These are phyloP conservation scores for Fusarium sp. DNA, from an alignment of 2,329 filamentous ascomycete genomes.

Conservation along the genomic window DNA sequence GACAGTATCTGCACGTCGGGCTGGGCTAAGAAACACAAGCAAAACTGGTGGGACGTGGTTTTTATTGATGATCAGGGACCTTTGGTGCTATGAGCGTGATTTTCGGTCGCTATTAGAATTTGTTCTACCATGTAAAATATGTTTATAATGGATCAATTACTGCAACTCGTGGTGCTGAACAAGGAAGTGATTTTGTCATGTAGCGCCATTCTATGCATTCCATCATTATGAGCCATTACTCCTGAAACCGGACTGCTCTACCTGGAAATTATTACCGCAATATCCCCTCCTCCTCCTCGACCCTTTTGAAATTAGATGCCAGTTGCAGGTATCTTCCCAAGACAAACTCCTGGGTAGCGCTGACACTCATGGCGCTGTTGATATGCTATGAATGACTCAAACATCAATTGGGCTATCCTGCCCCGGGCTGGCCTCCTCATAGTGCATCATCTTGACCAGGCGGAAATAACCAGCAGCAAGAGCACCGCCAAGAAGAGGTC, in stretches of 20 bases:
- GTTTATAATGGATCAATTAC: neutral
- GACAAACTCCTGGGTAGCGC: neutral
- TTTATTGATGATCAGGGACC: constrained; percentile 18
- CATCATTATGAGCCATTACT: neutral
- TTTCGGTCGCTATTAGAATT: neutral
- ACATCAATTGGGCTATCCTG: constrained; percentile 45
- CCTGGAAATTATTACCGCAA: no score
- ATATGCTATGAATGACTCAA: neutral
- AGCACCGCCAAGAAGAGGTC: constrained; percentile 58
- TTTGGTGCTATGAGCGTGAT: constrained; percentile 7
- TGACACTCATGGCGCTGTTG: neutral
- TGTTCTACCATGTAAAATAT: neutral
- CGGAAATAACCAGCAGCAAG: constrained; percentile 60
- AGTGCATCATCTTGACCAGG: constrained; percentile 59
- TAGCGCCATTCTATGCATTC: neutral
- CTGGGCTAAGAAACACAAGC: constrained; percentile 25
- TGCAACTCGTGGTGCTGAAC: neutral
- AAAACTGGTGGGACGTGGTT: constrained; percentile 24
- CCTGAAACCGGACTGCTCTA: no score
- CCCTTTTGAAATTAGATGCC: neutral
- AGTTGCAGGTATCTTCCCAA: neutral
- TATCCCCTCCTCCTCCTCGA: rapidly evolving
- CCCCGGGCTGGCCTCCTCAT: constrained; percentile 58
- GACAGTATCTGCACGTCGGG: constrained; percentile 7
- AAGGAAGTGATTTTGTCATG: neutral